These are phyloP conservation scores for Musa beccarii DNA, from an alignment of 176 grass and related monocot genomes.

Conservation along the genomic window DNA sequence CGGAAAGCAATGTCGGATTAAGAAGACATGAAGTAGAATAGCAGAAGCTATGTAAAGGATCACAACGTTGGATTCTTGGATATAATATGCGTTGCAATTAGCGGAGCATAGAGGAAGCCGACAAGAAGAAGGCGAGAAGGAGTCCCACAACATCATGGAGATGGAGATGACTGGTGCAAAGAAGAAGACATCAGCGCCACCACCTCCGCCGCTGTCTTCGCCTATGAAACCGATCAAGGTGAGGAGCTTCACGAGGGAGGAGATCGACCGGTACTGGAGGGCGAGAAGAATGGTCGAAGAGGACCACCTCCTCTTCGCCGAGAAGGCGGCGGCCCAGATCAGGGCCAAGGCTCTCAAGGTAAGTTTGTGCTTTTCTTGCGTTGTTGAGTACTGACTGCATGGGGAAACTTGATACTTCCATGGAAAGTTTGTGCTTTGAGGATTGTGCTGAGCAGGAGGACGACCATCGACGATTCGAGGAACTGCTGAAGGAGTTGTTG, in stretches of 20 bases:
- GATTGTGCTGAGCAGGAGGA: conserved; percentile 4
- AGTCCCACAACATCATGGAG: not conserved
- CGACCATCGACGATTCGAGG: conserved; percentile 19
- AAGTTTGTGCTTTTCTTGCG: not conserved
- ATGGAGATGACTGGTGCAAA: not conserved
- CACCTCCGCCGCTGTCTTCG: not conserved
- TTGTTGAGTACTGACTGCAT: not conserved
- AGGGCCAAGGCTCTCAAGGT: conserved; percentile 21
- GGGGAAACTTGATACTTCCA: too few relatives aligned
- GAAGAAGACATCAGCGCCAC: not conserved
- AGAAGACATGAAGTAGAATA: not conserved
- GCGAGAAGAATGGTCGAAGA: conserved; percentile 20
- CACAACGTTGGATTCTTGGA: not conserved
- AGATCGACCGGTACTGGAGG: conserved; percentile 27
- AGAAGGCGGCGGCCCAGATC: conserved; percentile 22
- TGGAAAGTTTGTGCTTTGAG: not conserved
- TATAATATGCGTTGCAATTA: too few relatives aligned
- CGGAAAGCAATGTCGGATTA: not conserved
- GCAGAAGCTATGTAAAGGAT: not conserved
- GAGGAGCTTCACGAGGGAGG: conserved; percentile 17
- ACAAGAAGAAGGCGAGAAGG: too few relatives aligned
- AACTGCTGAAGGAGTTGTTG: conserved; percentile 12
- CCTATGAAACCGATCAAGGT: not conserved
- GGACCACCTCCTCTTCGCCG: conserved; percentile 20
- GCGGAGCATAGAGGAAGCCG: too few relatives aligned